Evolutionary conservation across 441 rosid genomes (phyloP), one percentile per base, ranked within the genome.

Genomic region (Arabidopsis lyrata): DNA sequence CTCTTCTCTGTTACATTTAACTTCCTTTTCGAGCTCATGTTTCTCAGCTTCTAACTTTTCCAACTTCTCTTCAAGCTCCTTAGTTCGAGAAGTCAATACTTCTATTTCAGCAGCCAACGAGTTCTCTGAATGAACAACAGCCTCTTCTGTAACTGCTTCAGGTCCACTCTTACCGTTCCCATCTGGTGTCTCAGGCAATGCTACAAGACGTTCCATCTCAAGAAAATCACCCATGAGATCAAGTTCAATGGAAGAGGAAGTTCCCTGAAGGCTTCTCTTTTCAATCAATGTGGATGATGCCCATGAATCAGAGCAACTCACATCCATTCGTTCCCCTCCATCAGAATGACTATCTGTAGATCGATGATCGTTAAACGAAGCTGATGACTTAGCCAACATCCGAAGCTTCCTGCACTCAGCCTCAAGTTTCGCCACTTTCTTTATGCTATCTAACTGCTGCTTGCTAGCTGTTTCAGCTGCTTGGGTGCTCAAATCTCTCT

Each of bases 191-290:
- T 81, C 85, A 6, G 93, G 85, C 81, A 89, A 73, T 22, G 92
- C 92, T 63, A 90, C 97, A 77, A 95, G 92, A 49, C 82, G 83
- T 76, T 95, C 99, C 98, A 95, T 92, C 81, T 95, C 99, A 66
- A 95, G 96, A 77, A 95, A 95, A 84, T 92, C 98, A 77, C 90
- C 97, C 97, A 92, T 91, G 72, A 92, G 87, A 83, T 86, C 90
- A 70, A 90, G 82, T 70, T 86, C 86, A 72, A 82, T 36, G 20
- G 86, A 55, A 14, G 84, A 81, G 36, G 81, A 71, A 32, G 83
- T 66, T 74, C 78, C 81, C 63, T 84, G 70, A 67, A 74, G 59
- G 69, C 76, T 64, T 57, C 69, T 58, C 62, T 89, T 89, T 13
- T 80, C 92, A 36, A 80, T 80, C 38, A 89, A 62, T 42, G 90